Evolutionary conservation across 1,284 basidiomycete species (phyloP).

Genomic region (Caloboletus firmus): DNA sequence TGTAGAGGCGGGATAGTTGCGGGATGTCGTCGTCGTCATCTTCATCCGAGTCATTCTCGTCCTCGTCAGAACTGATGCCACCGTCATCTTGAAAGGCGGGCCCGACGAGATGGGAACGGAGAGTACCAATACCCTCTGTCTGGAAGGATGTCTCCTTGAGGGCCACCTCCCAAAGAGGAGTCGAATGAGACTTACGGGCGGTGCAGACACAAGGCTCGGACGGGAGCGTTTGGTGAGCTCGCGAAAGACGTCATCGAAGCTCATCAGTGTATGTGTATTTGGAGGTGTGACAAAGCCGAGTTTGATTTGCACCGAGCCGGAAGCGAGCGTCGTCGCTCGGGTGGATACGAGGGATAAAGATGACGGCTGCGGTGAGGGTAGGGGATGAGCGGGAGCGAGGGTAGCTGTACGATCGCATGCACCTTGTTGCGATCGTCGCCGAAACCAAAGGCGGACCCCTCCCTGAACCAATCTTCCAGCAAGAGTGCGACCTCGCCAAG

Average conservation of each 20-base stretch:
- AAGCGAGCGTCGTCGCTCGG: slow-evolving; percentile 55
- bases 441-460: slow-evolving; percentile 52
- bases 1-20: slow-evolving; percentile 30
- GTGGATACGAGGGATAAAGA: slow-evolving; percentile 64
- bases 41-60: slow-evolving; percentile 40
- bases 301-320: slow-evolving; percentile 70
- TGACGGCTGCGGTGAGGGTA: slow-evolving; percentile 44
- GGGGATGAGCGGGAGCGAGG: background rate
- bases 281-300: slow-evolving; percentile 69
- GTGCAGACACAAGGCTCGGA: slow-evolving; percentile 70
- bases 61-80: slow-evolving; percentile 64
- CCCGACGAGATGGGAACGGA: slow-evolving; percentile 63
- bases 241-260: slow-evolving; percentile 59
- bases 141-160: slow-evolving; percentile 33
- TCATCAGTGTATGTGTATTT: slow-evolving; percentile 37
- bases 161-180: background rate
- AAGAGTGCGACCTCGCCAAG: slow-evolving; percentile 83
- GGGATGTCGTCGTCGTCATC: slow-evolving; percentile 28
- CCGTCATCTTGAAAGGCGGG: slow-evolving; percentile 76
- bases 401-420: slow-evolving; percentile 23
- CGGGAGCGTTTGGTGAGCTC: slow-evolving; percentile 67
- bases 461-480: slow-evolving; percentile 78
- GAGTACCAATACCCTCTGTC: slow-evolving; percentile 88
- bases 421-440: slow-evolving; percentile 61
- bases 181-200: slow-evolving; percentile 55